Percentiles rank a stretch among this genome's conserved stretches.
Evolutionary conservation across 768 basidiomycete species (phyloP).

Genomic region (Hypholoma sublateritium): DNA sequence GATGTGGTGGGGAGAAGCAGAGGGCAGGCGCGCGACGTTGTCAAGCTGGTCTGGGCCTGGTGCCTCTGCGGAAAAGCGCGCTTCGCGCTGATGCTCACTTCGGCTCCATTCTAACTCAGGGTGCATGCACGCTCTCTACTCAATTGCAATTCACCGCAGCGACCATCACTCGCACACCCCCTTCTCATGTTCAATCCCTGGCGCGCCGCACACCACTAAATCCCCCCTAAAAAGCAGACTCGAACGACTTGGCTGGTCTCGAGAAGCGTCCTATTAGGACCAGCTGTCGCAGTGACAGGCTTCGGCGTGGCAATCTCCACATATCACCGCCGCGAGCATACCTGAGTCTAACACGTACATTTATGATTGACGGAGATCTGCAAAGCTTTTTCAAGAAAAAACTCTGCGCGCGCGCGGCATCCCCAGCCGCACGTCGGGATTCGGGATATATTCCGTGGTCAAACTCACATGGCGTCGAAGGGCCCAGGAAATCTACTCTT

Average conservation of each 20-base stretch:
- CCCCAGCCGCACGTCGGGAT: too few species aligned
- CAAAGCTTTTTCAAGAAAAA: neutral
- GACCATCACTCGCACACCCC: too few species aligned
- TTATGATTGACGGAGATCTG: neutral
- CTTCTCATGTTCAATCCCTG: neutral
- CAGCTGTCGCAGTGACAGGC: neutral
- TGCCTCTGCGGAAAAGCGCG: neutral
- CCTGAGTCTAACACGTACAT: neutral
- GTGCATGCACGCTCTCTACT: neutral
- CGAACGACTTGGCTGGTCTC: neutral
- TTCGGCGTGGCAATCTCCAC: neutral
- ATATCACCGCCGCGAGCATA: neutral
- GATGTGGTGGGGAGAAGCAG: neutral
- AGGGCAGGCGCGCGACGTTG: neutral
- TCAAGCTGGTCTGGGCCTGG: neutral
- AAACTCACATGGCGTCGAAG: too few species aligned
- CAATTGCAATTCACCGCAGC: neutral
- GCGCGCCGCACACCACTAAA: neutral
- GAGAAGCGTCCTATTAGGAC: neutral
- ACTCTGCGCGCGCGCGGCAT: neutral
- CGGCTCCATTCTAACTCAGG: neutral
- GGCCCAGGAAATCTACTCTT: too few species aligned
- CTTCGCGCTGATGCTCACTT: neutral
- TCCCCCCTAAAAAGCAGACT: too few species aligned
- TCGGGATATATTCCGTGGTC: too few species aligned